Base-by-base conservation (phyloP, 768 basidiomycete genomes). In the Tylopilus balloui region DNA sequence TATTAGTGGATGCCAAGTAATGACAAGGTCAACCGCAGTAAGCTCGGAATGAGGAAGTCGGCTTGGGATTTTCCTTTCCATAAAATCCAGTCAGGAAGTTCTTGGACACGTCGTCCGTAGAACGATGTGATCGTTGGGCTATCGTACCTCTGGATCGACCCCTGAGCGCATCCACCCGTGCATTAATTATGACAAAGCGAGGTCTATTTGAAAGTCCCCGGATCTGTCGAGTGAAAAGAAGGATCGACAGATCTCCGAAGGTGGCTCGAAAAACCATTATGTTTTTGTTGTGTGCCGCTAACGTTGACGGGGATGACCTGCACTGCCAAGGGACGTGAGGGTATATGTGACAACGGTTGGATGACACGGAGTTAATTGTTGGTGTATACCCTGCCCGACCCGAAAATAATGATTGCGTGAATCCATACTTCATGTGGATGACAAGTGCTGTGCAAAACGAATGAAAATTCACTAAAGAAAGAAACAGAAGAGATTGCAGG, bases 401-500 rank as follows among this genome's bases (percentile, higher is more conserved):
- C 15, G 3, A 19, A n/a, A 19, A n/a, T 20, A 9, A 27, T 2
- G 15, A 6, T 25, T 24, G 43, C 19, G 27, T 41, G 14, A 32
- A 4, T 9, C 15, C 9, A 24, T 24, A 15, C 13, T 17, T 9
- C 34, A 19, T 19, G 9, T 36, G 35, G 15, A 49, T 15, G n/a
- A 34, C 19, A 32, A 50, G 29, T 23, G 37, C 21, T 39, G 40
- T 51, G 44, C 38, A 50, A 42, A 48, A 44, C 27, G 31, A 45
- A 48, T 58, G 49, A 32, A 53, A 40, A 49, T 59, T 58, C 40
- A 40, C 53, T 54, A 37, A 38, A 43, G 51, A 53, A 48, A 41
- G 53, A 42, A 52, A 45, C 38, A 52, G 37, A 42, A 54, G 41
- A 46, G 48, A 56, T 39, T 64, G 57, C 52, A 45, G 44, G 48